phyloP scores from a whole-genome alignment of 129 eudicot genomes.

The Cynara cardunculus region DNA sequence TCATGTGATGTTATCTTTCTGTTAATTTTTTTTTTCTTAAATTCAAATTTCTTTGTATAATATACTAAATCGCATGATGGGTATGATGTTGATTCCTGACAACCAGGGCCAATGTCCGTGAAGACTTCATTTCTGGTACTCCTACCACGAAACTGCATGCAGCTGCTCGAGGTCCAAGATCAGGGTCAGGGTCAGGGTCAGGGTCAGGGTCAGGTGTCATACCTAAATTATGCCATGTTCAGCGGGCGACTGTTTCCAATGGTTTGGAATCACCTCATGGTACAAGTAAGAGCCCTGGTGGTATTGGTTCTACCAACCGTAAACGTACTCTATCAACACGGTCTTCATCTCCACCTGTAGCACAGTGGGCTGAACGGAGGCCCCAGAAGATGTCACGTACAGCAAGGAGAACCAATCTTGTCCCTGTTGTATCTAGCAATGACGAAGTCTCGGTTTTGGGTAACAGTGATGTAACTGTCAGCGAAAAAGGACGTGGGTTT shows the following conservation, averaged over 20 bases:
- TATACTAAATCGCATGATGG: not conserved
- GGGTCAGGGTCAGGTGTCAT: slow-evolving; percentile 52
- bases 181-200: slow-evolving; percentile 52
- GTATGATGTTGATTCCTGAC: not conserved
- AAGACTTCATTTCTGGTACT: slow-evolving; percentile 53
- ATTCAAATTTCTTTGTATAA: not conserved
- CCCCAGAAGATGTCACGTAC: slow-evolving; percentile 83
- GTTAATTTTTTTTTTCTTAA: not conserved
- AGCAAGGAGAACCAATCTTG: slow-evolving; percentile 68
- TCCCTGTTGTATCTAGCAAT: slow-evolving; percentile 53
- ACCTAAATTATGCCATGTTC: slow-evolving; percentile 50
- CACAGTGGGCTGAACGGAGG: slow-evolving; percentile 75
- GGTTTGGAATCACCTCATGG: slow-evolving; percentile 62
- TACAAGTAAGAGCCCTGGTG: slow-evolving; percentile 51
- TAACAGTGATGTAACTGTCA: slow-evolving; percentile 32
- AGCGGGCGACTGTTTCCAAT: slow-evolving; percentile 44
- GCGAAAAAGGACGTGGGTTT: slow-evolving; percentile 41
- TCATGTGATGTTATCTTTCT: no score
- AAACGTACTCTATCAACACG: slow-evolving; percentile 56
- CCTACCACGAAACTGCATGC: slow-evolving; percentile 54
- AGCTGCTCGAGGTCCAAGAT: slow-evolving; percentile 64
- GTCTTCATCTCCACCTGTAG: slow-evolving; percentile 83
- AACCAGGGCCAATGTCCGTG: slow-evolving; percentile 49
- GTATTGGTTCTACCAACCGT: slow-evolving; percentile 41
- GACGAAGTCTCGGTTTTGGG: slow-evolving; percentile 45